A percentile compares a stretch with the other conserved stretches of the same genome.
These are phyloP conservation scores for Trichoderma aggressivum DNA, from an alignment of 2,329 filamentous ascomycete genomes.

Conservation along the genomic window DNA sequence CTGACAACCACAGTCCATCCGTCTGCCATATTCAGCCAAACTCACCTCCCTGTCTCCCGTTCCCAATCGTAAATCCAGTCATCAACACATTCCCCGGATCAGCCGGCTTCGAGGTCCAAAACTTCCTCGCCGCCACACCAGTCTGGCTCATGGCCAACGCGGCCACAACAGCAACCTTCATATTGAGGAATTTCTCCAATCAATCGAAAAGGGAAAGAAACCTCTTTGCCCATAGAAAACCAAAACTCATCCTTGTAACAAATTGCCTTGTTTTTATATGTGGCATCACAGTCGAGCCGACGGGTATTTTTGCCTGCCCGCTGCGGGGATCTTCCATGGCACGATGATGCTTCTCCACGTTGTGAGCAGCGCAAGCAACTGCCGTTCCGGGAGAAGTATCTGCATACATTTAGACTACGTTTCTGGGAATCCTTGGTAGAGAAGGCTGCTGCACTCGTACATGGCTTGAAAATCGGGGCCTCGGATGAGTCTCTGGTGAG, in stretches of 20 bases:
- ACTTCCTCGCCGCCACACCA: conserved; percentile 1
- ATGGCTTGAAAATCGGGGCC: neutral
- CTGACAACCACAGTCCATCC: neutral
- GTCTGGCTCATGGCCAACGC: conserved; percentile 5
- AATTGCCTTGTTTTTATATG: neutral
- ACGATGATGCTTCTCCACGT: neutral
- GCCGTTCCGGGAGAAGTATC: neutral
- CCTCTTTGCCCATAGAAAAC: neutral
- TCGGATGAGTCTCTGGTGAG: neutral
- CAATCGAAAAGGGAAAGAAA: neutral
- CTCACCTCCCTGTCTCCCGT: conserved; percentile 44
- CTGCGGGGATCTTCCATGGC: neutral
- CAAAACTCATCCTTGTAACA: neutral
- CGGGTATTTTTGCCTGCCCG: neutral
- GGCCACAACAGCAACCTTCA: neutral
- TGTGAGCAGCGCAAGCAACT: neutral
- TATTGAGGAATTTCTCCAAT: neutral
- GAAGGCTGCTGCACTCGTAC: neutral
- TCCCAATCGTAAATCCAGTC: conserved; percentile 45
- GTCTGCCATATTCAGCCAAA: neutral
- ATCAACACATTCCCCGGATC: conserved; percentile 27
- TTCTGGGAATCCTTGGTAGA: neutral
- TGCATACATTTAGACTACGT: neutral
- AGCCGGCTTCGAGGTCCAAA: conserved; percentile 15
- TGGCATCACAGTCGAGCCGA: neutral